Percentiles rank a stretch among this genome's conserved stretches.
phyloP scores from a whole-genome alignment of 148 eudicot species.

The Pharnaceum exiguum region DNA sequence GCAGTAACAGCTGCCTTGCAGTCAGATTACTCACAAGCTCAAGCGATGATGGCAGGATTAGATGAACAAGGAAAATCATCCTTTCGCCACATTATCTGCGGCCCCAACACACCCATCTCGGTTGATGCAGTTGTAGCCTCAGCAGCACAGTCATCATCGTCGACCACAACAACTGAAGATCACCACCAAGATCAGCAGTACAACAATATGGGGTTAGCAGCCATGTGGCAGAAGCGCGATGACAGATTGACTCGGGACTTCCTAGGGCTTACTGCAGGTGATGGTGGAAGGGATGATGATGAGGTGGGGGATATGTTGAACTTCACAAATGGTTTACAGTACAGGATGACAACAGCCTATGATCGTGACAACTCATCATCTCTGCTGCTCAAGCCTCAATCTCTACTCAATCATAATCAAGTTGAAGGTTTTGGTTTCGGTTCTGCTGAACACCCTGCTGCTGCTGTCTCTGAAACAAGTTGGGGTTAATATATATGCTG shows the following conservation, averaged over 20 bases:
- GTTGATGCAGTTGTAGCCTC: background rate
- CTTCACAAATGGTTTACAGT: conserved; percentile 42
- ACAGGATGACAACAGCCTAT: conserved; percentile 23
- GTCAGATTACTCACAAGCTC: conserved; percentile 3
- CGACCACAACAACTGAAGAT: background rate
- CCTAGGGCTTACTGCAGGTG: conserved; percentile 46
- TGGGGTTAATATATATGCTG: conserved; percentile 11
- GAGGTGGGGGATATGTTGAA: conserved; percentile 35
- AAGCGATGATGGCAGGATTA: conserved; percentile 7
- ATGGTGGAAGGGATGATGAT: conserved; percentile 20
- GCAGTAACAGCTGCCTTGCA: conserved; percentile 8
- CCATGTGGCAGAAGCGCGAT: conserved; percentile 47
- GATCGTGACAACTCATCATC: conserved; percentile 35
- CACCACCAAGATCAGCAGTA: background rate
- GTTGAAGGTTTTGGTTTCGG: conserved; percentile 33
- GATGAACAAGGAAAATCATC: conserved; percentile 9
- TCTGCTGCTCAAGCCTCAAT: conserved; percentile 27
- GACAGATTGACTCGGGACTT: conserved; percentile 74
- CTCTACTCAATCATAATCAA: conserved; percentile 11
- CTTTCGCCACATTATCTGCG: conserved; percentile 5
- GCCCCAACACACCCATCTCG: background rate
- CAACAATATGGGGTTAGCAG: conserved; percentile 3
- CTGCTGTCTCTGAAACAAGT: conserved; percentile 15
- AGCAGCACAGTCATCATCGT: conserved; percentile 7
- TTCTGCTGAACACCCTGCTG: conserved; percentile 3